Base-by-base conservation (phyloP, 495 filamentous ascomycete genomes). In the Rhizodiscina lignyota region DNA sequence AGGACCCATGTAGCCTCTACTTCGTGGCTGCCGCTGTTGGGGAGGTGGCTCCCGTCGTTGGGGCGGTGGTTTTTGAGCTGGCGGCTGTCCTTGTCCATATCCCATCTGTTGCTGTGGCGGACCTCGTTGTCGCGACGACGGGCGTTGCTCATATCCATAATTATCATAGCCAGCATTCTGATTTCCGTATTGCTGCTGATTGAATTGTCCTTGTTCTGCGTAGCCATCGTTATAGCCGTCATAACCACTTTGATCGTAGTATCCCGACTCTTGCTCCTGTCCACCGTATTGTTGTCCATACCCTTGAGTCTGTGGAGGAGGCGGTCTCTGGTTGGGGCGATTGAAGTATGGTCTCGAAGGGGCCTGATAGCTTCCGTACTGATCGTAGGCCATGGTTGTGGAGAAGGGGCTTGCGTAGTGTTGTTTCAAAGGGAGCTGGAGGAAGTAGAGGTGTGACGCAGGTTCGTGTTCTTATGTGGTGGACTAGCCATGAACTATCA, bases 291-390 rank as follows among this genome's bases (percentile, higher is more conserved):
- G 51, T 39, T 71, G 64, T 40, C 62, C 59, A 38, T 68, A 65
- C 41, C 59, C 51, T 26, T 63, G 12, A 35, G 17, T 31, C 48
- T 35, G 33, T 46, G 43, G 23, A 42, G 44, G 34, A 26, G 49
- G 30, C 30, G 8, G 10, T 32, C 10, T 10, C 8, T 6, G 30
- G 17, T 10, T 6, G 30, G 10, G 30, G 15, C 51, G 47, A 36
- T 42, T 48, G 30, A 64, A 64, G 43, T 73, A 68, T 43, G 68
- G 67, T 43, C 67, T 50, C 34, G 67, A 70, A 21, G 68, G 63
- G 18, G 59, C 64, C 37, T 46, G 47, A 19, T 26, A 35, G 10
- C 8, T 20, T 12, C 29, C 22, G 18, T 45, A 33, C 34, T 45
- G 47, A 33, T 50, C 40, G 41, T 47, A 50, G 3, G 47, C 47